Conservation (phyloP, 306 rosid species). For the Hippophae rhamnoides region DNA sequence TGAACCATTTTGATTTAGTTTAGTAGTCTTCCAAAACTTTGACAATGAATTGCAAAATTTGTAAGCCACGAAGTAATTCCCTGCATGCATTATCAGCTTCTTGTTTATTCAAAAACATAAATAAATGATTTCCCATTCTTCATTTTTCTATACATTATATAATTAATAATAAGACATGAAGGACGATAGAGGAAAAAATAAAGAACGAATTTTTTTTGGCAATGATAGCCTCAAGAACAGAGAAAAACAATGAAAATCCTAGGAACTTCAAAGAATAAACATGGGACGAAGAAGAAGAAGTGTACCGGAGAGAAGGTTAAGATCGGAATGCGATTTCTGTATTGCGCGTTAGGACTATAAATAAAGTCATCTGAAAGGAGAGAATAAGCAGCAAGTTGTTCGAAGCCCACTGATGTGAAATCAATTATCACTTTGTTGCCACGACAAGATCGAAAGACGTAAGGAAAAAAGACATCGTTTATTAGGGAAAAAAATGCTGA, state of each 20-base stretch:
- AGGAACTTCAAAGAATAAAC: no score
- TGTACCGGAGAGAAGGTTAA: conserved; percentile 16
- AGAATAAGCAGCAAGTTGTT: conserved; percentile 13
- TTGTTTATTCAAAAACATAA: no score
- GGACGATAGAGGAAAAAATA: no score
- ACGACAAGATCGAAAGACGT: not conserved
- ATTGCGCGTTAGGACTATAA: not conserved
- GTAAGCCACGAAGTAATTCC: not conserved
- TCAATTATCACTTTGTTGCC: not conserved
- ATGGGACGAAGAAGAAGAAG: not conserved
- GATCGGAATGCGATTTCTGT: conserved; percentile 6
- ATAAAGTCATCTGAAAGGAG: not conserved
- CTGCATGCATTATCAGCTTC: conserved; percentile 19
- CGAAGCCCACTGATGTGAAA: conserved; percentile 22
- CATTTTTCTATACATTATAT: no score
- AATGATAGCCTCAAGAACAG: not conserved
- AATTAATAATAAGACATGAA: no score
- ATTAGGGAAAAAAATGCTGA: no score
- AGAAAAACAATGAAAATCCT: not conserved
- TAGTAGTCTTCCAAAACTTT: not conserved
- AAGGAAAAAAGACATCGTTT: not conserved
- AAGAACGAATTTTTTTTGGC: not conserved
- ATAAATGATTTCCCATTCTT: no score
- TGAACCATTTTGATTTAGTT: conserved; percentile 22
- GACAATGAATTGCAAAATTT: conserved; percentile 4